Evolutionary conservation across 2,329 filamentous ascomycete species (phyloP).

Genomic region (Epichloe elymi): DNA sequence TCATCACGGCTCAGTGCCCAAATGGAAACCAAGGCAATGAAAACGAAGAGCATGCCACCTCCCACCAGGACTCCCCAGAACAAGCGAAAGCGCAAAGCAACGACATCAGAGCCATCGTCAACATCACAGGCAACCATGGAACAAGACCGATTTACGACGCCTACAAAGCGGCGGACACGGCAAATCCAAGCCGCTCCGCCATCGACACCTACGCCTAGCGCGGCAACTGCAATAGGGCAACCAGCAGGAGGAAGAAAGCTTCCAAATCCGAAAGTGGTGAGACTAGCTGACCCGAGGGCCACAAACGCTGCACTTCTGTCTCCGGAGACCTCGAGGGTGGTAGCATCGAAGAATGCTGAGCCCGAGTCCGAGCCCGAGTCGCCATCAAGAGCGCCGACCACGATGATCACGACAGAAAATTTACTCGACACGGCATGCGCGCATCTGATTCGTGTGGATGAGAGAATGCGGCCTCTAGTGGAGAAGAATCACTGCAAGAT

Average conservation of each 20-base stretch:
- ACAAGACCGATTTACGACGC: conserved; percentile 15
- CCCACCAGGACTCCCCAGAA: conserved; percentile 10
- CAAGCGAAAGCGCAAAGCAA: conserved; percentile 23
- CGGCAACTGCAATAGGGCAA: conserved; percentile 25
- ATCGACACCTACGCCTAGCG: conserved; percentile 34
- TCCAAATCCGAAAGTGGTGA: conserved; percentile 28
- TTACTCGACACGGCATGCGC: conserved; percentile 63
- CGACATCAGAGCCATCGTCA: conserved; percentile 2
- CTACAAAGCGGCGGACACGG: conserved; percentile 19
- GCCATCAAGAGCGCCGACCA: conserved; percentile 27
- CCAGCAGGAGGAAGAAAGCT: conserved; percentile 23
- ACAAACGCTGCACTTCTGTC: conserved; percentile 63
- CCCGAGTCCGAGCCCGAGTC: conserved; percentile 22
- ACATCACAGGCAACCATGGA: conserved; percentile 10
- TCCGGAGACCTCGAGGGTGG: conserved; percentile 51
- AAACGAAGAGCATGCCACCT: conserved; percentile 9
- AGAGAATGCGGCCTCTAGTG: conserved; percentile 57
- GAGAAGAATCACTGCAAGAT: conserved; percentile 62
- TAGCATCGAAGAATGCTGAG: conserved; percentile 34
- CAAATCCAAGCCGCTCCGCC: conserved; percentile 19
- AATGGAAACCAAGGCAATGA: conserved; percentile 7
- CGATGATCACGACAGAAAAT: conserved; percentile 48
- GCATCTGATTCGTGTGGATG: conserved; percentile 61
- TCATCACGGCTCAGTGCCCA: conserved; percentile 29
- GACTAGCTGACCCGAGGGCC: conserved; percentile 48